phyloP scores from a whole-genome alignment of 345 rosid genomes.

The Mallotus nudiflorus region DNA sequence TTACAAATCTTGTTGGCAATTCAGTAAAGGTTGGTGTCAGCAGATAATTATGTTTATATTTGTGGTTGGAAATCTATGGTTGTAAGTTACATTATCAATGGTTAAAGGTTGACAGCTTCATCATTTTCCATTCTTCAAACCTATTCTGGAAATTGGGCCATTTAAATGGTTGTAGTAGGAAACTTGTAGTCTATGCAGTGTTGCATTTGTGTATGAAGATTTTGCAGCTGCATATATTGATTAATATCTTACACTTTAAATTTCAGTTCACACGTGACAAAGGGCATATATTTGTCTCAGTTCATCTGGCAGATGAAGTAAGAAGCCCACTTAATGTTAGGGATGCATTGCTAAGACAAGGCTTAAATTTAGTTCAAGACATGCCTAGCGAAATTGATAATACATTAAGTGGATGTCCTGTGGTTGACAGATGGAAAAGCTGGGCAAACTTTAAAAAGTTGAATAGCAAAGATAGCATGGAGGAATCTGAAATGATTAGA shows the following conservation, averaged over 20 bases:
- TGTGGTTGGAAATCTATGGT: background rate
- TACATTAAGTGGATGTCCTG: conserved; percentile 77
- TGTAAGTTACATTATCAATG: background rate
- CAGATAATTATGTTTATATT: background rate
- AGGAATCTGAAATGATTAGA: conserved; percentile 42
- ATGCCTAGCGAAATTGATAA: conserved; percentile 28
- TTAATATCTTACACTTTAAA: conserved; percentile 23
- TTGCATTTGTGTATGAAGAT: background rate
- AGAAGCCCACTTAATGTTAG: conserved; percentile 33
- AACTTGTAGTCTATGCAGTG: background rate
- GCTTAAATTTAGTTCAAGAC: conserved; percentile 46
- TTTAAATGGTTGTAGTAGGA: background rate
- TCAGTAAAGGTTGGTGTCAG: conserved; percentile 69
- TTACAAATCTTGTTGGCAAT: conserved; percentile 93
- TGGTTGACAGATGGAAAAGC: conserved; percentile 77
- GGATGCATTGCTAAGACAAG: conserved; percentile 58
- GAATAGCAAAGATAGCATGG: conserved; percentile 23
- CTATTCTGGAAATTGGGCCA: background rate
- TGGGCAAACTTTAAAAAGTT: conserved; percentile 64
- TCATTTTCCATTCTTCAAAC: conserved; percentile 3
- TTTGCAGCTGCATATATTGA: background rate
- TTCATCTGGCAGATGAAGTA: conserved; percentile 74
- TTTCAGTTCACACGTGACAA: conserved; percentile 76
- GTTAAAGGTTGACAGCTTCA: too few species aligned
- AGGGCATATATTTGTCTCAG: conserved; percentile 87